Conservation (phyloP, 2,329 filamentous ascomycete genomes). For the Colletotrichum sp. region DNA sequence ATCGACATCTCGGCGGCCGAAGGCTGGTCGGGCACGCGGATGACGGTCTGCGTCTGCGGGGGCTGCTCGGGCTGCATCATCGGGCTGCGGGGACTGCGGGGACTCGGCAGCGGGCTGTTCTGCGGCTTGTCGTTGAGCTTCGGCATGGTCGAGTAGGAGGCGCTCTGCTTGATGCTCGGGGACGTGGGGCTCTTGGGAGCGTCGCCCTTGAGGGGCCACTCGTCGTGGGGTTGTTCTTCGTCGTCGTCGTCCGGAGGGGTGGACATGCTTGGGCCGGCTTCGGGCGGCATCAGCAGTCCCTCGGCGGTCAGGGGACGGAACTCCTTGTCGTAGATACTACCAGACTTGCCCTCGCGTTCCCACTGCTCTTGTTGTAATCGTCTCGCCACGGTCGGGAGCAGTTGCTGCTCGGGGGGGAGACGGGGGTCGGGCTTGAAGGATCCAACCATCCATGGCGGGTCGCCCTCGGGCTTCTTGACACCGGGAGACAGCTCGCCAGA, state of each 20-base stretch:
- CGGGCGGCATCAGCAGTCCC: conserved; percentile 51
- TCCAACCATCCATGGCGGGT: conserved; percentile 92
- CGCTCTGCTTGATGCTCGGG: conserved; percentile 39
- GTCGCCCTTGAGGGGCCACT: conserved; percentile 65
- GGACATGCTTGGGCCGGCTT: conserved; percentile 27
- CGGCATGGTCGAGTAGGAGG: conserved; percentile 69
- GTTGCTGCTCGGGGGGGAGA: conserved; percentile 91
- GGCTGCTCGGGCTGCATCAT: conserved; percentile 35
- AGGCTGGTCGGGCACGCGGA: conserved; percentile 23
- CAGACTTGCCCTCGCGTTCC: conserved; percentile 89
- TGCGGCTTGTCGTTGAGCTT: conserved; percentile 56
- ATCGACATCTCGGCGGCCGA: conserved; percentile 10
- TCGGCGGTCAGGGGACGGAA: conserved; percentile 83
- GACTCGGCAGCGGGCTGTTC: conserved; percentile 48
- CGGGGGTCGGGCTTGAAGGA: conserved; percentile 97
- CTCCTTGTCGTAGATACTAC: conserved; percentile 84
- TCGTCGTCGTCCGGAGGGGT: conserved; percentile 25
- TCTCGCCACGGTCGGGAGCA: conserved; percentile 92
- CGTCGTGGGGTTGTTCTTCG: conserved; percentile 40
- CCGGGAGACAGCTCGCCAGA: conserved; percentile 58
- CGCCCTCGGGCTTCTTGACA: conserved; percentile 82
- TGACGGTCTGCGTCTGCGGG: conserved; percentile 22
- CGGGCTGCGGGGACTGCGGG: conserved; percentile 43
- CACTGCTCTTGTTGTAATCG: conserved; percentile 92
- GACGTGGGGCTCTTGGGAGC: conserved; percentile 51